Evolutionary conservation across 2,329 filamentous ascomycete species (phyloP).

Genomic region (Xylaria sp.): DNA sequence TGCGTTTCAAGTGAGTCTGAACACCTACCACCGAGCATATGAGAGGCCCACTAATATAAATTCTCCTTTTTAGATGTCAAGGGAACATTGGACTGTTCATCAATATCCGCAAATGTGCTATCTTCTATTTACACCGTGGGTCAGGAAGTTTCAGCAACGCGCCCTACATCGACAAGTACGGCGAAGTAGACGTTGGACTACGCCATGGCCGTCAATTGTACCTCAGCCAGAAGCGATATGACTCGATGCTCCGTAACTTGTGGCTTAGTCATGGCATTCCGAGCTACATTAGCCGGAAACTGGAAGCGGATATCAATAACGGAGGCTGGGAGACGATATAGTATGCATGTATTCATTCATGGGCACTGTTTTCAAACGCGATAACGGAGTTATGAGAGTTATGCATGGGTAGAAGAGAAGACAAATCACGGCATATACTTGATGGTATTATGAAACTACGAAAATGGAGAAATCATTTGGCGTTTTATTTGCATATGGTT

Average conservation of each 20-base stretch:
- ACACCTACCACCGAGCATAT: constrained; percentile 8
- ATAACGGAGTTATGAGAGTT: background rate
- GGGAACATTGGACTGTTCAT: constrained; percentile 92
- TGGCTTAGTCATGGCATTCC: constrained; percentile 91
- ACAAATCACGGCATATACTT: background rate
- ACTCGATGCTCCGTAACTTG: constrained; percentile 83
- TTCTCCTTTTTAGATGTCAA: constrained; percentile 73
- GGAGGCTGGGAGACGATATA: constrained; percentile 93
- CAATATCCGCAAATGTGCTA: constrained; percentile 94
- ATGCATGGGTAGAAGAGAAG: constrained; percentile 11
- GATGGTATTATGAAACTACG: background rate
- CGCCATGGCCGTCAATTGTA: constrained; percentile 89
- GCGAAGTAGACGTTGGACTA: constrained; percentile 92
- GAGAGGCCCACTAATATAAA: constrained; percentile 40
- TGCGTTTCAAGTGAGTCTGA: constrained; percentile 74
- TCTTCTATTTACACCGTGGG: constrained; percentile 84
- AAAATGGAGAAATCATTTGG: background rate
- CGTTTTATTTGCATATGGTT: constrained; percentile 20
- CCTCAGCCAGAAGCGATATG: constrained; percentile 93
- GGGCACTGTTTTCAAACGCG: background rate
- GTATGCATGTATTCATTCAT: constrained; percentile 32
- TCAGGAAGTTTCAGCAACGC: constrained; percentile 88
- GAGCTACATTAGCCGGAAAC: constrained; percentile 85
- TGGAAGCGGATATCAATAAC: constrained; percentile 96
- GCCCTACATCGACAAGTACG: constrained; percentile 95